Percentiles rank a stretch among this genome's conserved stretches.
phyloP scores from a whole-genome alignment of 352 stramenopile genomes.

The Pseudoperonospora humuli region DNA sequence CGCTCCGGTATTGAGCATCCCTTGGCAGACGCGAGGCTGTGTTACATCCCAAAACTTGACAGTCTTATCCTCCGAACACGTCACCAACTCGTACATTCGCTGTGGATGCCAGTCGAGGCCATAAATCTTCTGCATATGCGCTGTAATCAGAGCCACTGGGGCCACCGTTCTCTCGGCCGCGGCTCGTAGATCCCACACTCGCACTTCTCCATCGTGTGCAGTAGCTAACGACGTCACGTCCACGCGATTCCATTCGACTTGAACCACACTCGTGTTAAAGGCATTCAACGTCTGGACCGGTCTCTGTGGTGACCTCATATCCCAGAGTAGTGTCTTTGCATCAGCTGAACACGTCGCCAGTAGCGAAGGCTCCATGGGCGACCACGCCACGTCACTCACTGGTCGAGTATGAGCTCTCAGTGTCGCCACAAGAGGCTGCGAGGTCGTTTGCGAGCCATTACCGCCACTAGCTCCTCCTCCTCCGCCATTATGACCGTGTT shows the following conservation, averaged over 20 bases:
- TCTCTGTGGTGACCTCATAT: conserved; percentile 60
- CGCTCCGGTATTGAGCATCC: conserved; percentile 45
- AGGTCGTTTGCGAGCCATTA: conserved; percentile 12
- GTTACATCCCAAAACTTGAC: conserved; percentile 80
- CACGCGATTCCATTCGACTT: conserved; percentile 74
- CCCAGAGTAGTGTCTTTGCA: conserved; percentile 76
- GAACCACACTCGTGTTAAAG: conserved; percentile 56
- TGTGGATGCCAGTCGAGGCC: conserved; percentile 75
- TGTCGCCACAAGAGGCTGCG: conserved; percentile 60
- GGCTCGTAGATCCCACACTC: conserved; percentile 65
- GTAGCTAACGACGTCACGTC: conserved; percentile 64
- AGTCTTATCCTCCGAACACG: conserved; percentile 78
- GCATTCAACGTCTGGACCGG: conserved; percentile 64
- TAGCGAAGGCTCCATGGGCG: conserved; percentile 54
- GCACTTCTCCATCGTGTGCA: conserved; percentile 70
- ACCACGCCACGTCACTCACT: conserved; percentile 75
- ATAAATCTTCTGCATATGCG: conserved; percentile 82
- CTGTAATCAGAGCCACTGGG: conserved; percentile 54
- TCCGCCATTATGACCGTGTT: conserved; percentile 13
- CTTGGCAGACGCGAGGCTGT: conserved; percentile 53
- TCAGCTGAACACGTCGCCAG: conserved; percentile 76
- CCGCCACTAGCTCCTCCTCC: conserved; percentile 1
- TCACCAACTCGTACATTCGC: conserved; percentile 72
- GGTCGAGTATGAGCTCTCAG: conserved; percentile 64
- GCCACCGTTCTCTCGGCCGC: conserved; percentile 35